phyloP scores from a whole-genome alignment of 106 monocot genomes.

The Platanthera guangdongensis region DNA sequence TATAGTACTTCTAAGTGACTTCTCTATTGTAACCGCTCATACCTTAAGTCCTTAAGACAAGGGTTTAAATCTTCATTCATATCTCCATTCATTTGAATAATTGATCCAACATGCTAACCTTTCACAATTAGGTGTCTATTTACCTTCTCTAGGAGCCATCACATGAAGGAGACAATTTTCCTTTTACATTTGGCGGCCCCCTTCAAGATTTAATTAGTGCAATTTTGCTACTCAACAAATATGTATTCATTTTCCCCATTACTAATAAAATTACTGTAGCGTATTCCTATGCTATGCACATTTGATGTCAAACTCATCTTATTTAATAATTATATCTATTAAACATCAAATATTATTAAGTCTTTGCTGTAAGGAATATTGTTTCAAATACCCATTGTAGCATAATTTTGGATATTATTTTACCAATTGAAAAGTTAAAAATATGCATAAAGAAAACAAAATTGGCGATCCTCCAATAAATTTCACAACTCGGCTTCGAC shows the following conservation, averaged over 20 bases:
- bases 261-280: background rate
- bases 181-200: too few relatives aligned
- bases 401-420: constrained; percentile 4
- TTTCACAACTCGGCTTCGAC: constrained; percentile 16
- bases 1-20: too few relatives aligned
- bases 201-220: background rate
- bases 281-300: background rate
- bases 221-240: background rate
- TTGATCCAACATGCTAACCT: too few relatives aligned
- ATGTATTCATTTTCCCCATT: background rate
- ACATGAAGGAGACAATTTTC: too few relatives aligned
- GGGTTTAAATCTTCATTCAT: too few relatives aligned
- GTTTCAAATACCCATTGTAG: background rate
- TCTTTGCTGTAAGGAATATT: background rate
- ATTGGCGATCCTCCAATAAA: constrained; percentile 23
- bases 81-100: too few relatives aligned
- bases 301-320: background rate
- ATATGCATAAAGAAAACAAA: constrained; percentile 55
- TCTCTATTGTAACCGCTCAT: too few relatives aligned
- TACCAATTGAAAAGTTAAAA: background rate
- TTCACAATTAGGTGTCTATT: too few relatives aligned
- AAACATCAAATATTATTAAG: background rate
- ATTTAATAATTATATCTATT: background rate
- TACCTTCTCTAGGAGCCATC: too few relatives aligned
- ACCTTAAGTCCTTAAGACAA: too few relatives aligned